These are phyloP conservation scores for Xylariales sp. DNA, from an alignment of 2,329 filamentous ascomycete species.

Conservation along the genomic window DNA sequence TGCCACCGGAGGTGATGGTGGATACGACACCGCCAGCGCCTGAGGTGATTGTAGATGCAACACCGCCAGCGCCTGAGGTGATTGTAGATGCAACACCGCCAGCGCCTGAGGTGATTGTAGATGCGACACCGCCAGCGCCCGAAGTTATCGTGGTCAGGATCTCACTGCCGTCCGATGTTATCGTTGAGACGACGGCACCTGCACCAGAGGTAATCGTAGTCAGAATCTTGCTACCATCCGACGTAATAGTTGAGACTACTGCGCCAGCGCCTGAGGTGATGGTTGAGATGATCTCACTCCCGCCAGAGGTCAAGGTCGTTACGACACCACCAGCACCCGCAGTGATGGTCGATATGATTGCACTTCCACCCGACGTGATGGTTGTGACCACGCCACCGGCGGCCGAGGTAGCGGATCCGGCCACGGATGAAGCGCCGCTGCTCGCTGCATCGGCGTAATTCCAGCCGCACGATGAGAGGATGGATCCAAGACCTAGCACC, in stretches of 20 bases:
- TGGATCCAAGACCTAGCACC: constrained; percentile 2
- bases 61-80: constrained; percentile 3
- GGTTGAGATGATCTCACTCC: too few species aligned
- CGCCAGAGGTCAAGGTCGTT: too few species aligned
- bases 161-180: constrained; percentile 1
- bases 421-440: constrained; percentile 1
- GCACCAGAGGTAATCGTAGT: constrained; percentile 4
- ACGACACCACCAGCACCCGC: too few species aligned
- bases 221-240: neutral
- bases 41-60: constrained; percentile 6
- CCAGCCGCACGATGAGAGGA: constrained; percentile 6
- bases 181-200: constrained; percentile 3
- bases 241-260: too few species aligned
- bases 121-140: neutral
- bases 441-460: constrained; percentile 6
- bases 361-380: too few species aligned
- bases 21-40: constrained; percentile 4
- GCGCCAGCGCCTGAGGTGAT: too few species aligned
- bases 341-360: too few species aligned
- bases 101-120: constrained; percentile 2
- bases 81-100: constrained; percentile 2
- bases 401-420: neutral
- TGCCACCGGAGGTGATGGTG: constrained; percentile 4
- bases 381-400: constrained; percentile 4
- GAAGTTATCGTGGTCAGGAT: neutral